These are phyloP conservation scores for Carex sylvatica DNA, from an alignment of 202 grass and related monocot species.

Conservation along the genomic window DNA sequence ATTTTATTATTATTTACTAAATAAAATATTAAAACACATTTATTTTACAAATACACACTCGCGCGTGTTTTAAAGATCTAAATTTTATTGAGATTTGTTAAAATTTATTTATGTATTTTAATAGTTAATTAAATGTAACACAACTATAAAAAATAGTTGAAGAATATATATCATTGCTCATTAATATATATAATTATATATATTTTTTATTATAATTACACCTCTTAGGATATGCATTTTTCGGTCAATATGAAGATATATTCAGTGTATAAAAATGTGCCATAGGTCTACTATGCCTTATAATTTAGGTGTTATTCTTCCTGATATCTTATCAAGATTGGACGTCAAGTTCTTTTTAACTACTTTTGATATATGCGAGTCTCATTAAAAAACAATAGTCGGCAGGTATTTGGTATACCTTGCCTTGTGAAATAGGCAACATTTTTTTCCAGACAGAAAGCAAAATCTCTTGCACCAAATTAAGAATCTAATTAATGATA, in stretches of 20 bases:
- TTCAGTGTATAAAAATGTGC: neutral
- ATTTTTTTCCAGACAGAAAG: neutral
- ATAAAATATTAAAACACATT: too few relatives aligned
- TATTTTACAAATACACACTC: too few relatives aligned
- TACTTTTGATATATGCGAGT: neutral
- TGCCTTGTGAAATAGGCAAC: conserved; percentile 8
- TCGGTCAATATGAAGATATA: neutral
- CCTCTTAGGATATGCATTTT: too few relatives aligned
- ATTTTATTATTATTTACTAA: too few relatives aligned
- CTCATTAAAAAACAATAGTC: neutral
- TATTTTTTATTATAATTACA: too few relatives aligned
- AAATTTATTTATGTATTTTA: too few relatives aligned
- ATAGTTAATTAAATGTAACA: too few relatives aligned
- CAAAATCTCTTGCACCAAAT: neutral
- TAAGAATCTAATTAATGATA: neutral
- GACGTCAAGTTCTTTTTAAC: neutral
- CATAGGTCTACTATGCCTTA: neutral
- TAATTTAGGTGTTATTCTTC: conserved; percentile 10
- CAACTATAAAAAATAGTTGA: too few relatives aligned
- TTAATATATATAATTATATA: too few relatives aligned
- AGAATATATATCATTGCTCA: too few relatives aligned
- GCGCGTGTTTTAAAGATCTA: too few relatives aligned
- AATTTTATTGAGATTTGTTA: too few relatives aligned
- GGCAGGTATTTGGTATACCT: conserved; percentile 8
- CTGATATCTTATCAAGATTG: conserved; percentile 11